Evolutionary conservation across 2,329 filamentous ascomycete species (phyloP), one percentile per base, ranked within the genome.

Genomic region (Aureobasidium sp.): DNA sequence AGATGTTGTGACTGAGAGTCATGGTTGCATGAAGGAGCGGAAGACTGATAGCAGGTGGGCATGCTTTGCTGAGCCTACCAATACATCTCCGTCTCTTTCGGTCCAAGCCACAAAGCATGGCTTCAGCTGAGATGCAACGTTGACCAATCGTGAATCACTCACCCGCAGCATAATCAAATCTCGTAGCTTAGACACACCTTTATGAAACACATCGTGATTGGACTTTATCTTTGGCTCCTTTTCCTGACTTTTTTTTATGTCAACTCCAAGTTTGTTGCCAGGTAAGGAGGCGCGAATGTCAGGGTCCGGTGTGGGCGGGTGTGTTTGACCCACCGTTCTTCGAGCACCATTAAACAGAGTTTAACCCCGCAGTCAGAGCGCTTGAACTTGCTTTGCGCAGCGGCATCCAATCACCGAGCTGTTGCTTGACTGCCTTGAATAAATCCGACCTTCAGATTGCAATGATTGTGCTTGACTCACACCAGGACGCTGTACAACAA

Each of bases 91-190:
- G 24, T 21, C 37, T 19, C 12, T 11, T 27, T 41, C 16, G 3
- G 48, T 19, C 19, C 25, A 51, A 51, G 48, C 37, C 48, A 41
- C 25, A 40, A 25, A 34, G 34, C 37, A 41, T 41, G 48, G n/a
- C 30, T 51, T 51, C 35, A 51, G 48, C 48, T 51, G 48, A 51
- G 19, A 14, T 41, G 37, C 3, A 29, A 39, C 45, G 45, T 17
- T 21, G 10, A 16, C n/a, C 41, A 22, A 45, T 12, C 16, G 29
- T 34, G 16, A 45, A 22, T 45, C 29, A 29, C 12, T 6, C 29
- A 17, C 24, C 19, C 7, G 29, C 41, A 7, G 35, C 16, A 19
- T 16, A 5, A 22, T 8, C n/a, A 14, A 6, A 16, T 3, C 25
- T 42, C 12, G 6, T 21, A 3, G 12, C 17, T n/a, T 27, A 32